A percentile compares a stretch with the other conserved stretches of the same genome.
Evolutionary conservation across 2,329 filamentous ascomycete species (phyloP).

Genomic region (Tolypocladium endophyticum): DNA sequence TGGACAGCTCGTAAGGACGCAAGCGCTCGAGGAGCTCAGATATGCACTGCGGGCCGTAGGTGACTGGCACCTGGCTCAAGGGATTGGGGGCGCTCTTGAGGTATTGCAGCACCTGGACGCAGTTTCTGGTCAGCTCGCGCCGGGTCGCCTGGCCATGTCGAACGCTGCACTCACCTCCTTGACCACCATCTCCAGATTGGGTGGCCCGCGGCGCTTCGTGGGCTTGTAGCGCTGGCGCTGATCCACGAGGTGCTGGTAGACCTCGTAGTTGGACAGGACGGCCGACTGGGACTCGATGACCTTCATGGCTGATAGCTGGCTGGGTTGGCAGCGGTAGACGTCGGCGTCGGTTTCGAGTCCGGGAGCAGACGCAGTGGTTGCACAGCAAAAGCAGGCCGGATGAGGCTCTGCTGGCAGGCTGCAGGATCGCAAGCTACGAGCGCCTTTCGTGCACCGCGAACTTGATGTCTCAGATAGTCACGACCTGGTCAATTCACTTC

Average conservation of each 20-base stretch:
- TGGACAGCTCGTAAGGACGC: conserved; percentile 48
- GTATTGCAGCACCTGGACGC: conserved; percentile 47
- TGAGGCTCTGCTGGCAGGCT: neutral
- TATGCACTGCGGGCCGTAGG: conserved; percentile 44
- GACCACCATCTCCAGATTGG: conserved; percentile 50
- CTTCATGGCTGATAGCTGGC: conserved; percentile 39
- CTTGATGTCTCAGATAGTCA: neutral
- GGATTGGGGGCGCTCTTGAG: conserved; percentile 44
- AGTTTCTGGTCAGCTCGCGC: neutral
- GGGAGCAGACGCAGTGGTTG: neutral
- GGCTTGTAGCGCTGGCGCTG: conserved; percentile 42
- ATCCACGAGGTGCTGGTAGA: conserved; percentile 53
- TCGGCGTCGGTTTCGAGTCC: neutral
- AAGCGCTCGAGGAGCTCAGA: conserved; percentile 42
- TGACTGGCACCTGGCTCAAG: conserved; percentile 41
- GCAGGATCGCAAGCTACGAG: neutral
- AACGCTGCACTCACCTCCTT: conserved; percentile 45
- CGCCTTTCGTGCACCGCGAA: neutral
- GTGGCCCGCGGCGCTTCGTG: conserved; percentile 39
- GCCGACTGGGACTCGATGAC: conserved; percentile 62
- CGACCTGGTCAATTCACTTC: neutral
- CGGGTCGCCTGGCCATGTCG: neutral
- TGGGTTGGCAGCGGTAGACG: neutral
- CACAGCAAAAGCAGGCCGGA: neutral
- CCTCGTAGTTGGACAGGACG: conserved; percentile 63